These are phyloP conservation scores for Parietichytrium sp. DNA, from an alignment of 108 stramenopile genomes.

Conservation along the genomic window DNA sequence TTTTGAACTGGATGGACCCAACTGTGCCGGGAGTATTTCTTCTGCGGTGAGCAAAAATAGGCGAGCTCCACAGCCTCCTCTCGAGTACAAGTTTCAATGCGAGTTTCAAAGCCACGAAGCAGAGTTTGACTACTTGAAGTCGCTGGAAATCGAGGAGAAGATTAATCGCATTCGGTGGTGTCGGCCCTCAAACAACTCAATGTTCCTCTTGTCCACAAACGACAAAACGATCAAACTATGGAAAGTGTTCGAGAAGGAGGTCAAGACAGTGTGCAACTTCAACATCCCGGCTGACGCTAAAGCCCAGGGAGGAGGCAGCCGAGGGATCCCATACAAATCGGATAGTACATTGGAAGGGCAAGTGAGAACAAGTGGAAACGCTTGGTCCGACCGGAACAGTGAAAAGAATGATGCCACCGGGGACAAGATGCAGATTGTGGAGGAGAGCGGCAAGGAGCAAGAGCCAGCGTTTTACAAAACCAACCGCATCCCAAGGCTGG, in stretches of 20 bases:
- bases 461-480: background rate
- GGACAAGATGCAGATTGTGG: slow-evolving; percentile 30
- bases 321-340: no score
- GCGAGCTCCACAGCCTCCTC: background rate
- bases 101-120: slow-evolving; percentile 71
- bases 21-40: background rate
- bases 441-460: slow-evolving; percentile 37
- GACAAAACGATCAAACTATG: slow-evolving; percentile 70
- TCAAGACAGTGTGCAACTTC: background rate
- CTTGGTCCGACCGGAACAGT: no score
- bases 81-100: slow-evolving; percentile 53
- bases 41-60: background rate
- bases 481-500: slow-evolving; percentile 13
- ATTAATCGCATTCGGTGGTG: slow-evolving; percentile 71
- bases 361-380: background rate
- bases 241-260: slow-evolving; percentile 53
- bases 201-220: slow-evolving; percentile 63
- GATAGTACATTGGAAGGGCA: no score
- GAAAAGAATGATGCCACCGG: background rate
- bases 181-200: slow-evolving; percentile 44
- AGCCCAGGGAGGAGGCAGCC: background rate
- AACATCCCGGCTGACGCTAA: background rate
- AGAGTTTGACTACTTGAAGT: slow-evolving; percentile 72
- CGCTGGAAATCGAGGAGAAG: slow-evolving; percentile 70
- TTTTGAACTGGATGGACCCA: slow-evolving; percentile 15